Percentiles rank a stretch among this genome's conserved stretches.
These are phyloP conservation scores for Escallonia rubra DNA, from an alignment of 129 eudicot species.

Conservation along the genomic window DNA sequence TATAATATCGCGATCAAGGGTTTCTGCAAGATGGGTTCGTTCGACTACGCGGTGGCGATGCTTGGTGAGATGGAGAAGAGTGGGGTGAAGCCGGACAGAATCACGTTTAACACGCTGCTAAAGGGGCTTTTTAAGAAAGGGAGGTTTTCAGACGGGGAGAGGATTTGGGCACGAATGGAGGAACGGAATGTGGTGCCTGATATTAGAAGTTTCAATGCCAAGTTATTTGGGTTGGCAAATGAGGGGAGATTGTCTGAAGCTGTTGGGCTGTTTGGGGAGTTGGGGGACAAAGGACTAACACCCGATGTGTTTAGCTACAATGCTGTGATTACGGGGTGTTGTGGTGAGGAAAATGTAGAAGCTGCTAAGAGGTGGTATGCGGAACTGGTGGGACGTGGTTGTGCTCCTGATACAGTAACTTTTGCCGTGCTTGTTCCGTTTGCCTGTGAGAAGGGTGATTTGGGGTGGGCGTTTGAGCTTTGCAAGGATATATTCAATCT, in stretches of 20 bases:
- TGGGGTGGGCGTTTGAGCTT: conserved; percentile 36
- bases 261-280: conserved; percentile 33
- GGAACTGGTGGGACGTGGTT: conserved; percentile 24
- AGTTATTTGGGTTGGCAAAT: conserved; percentile 30
- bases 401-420: conserved; percentile 7
- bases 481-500: conserved; percentile 24
- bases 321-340: conserved; percentile 40
- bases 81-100: conserved; percentile 24
- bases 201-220: conserved; percentile 43
- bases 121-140: conserved; percentile 25
- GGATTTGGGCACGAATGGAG: conserved; percentile 45
- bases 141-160: conserved; percentile 30
- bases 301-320: conserved; percentile 45
- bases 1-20: conserved; percentile 48
- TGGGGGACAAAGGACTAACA: conserved; percentile 31
- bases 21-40: conserved; percentile 33
- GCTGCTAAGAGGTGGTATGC: conserved; percentile 44
- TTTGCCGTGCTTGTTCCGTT: conserved; percentile 27
- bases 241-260: conserved; percentile 35
- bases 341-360: conserved; percentile 22
- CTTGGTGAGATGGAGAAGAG: conserved; percentile 35
- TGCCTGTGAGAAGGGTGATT: conserved; percentile 38
- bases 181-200: conserved; percentile 34
- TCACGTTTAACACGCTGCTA: conserved; percentile 43
- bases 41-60: conserved; percentile 28